A percentile compares a stretch with the other conserved stretches of the same genome.
These are phyloP conservation scores for Akanthomyces muscarius DNA, from an alignment of 2,329 filamentous ascomycete species.

Conservation along the genomic window DNA sequence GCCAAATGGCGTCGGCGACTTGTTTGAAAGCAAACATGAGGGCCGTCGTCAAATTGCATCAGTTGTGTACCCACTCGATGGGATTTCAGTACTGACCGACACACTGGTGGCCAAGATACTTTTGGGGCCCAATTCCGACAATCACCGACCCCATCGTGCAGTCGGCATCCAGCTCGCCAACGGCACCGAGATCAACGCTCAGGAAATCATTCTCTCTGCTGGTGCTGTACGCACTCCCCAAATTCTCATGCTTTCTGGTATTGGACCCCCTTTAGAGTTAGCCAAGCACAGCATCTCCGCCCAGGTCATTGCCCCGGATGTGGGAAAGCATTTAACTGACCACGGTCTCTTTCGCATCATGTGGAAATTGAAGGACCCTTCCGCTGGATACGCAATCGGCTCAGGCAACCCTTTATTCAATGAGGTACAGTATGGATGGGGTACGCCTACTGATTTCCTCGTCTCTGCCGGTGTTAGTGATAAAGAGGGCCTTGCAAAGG, in stretches of 20 bases:
- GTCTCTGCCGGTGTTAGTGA: constrained; percentile 26
- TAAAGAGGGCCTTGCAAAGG: constrained; percentile 27
- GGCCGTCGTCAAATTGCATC: constrained; percentile 24
- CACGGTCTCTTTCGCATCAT: constrained; percentile 27
- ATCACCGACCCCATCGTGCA: constrained; percentile 13
- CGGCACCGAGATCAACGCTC: constrained; percentile 26
- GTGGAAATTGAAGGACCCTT: constrained; percentile 31
- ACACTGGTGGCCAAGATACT: constrained; percentile 24
- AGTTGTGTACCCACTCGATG: constrained; percentile 23
- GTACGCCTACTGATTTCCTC: constrained; percentile 36
- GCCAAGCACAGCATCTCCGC: constrained; percentile 38
- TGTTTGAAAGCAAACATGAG: constrained; percentile 25
- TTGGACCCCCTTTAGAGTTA: constrained; percentile 40
- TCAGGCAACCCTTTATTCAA: constrained; percentile 33
- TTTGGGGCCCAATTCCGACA: constrained; percentile 10
- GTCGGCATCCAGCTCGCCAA: constrained; percentile 24
- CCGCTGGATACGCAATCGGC: constrained; percentile 31
- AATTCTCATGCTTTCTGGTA: constrained; percentile 47
- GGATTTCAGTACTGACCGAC: constrained; percentile 25
- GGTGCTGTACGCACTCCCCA: constrained; percentile 49
- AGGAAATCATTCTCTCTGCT: constrained; percentile 44
- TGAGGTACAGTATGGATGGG: constrained; percentile 33
- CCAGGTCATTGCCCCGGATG: constrained; percentile 42
- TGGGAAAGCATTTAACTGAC: constrained; percentile 41
- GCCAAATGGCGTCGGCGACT: constrained; percentile 29